A percentile compares a stretch with the other conserved stretches of the same genome.
These are phyloP conservation scores for Taphrina populina DNA, from an alignment of 1,139 yeast genomes.

Conservation along the genomic window DNA sequence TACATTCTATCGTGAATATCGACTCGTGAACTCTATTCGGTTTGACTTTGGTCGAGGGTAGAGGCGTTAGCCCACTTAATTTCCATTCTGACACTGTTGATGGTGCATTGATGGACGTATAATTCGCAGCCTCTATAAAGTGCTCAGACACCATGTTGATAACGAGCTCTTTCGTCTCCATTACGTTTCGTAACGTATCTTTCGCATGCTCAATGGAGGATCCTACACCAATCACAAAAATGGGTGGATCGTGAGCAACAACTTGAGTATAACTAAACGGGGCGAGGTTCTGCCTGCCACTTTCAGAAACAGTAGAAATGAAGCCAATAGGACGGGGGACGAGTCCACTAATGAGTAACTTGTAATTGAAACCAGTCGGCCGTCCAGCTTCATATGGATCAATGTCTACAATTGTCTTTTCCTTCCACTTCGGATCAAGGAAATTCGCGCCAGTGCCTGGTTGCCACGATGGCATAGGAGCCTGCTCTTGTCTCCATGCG, in stretches of 20 bases:
- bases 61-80: conserved; percentile 56
- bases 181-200: conserved; percentile 54
- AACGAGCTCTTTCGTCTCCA: conserved; percentile 58
- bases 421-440: conserved; percentile 43
- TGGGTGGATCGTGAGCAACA: conserved; percentile 59
- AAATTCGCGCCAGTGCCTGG: conserved; percentile 53
- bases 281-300: conserved; percentile 55
- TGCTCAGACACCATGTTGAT: conserved; percentile 62
- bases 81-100: conserved; percentile 57
- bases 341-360: conserved; percentile 53
- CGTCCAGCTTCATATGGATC: conserved; percentile 55
- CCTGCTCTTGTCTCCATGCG: conserved; percentile 34
- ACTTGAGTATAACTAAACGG: conserved; percentile 60
- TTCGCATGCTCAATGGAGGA: conserved; percentile 49
- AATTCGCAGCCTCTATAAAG: conserved; percentile 65
- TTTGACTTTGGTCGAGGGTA: conserved; percentile 50
- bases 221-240: conserved; percentile 55
- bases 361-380: conserved; percentile 52
- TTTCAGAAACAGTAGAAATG: conserved; percentile 51
- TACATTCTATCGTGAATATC: conserved; percentile 61
- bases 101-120: conserved; percentile 54
- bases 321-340: conserved; percentile 64
- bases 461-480: conserved; percentile 50
- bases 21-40: conserved; percentile 63
- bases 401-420: conserved; percentile 51